A percentile compares a stretch with the other conserved stretches of the same genome.
These are phyloP conservation scores for Aspergillus puulaauensis DNA, from an alignment of 2,329 filamentous ascomycete species.

Conservation along the genomic window DNA sequence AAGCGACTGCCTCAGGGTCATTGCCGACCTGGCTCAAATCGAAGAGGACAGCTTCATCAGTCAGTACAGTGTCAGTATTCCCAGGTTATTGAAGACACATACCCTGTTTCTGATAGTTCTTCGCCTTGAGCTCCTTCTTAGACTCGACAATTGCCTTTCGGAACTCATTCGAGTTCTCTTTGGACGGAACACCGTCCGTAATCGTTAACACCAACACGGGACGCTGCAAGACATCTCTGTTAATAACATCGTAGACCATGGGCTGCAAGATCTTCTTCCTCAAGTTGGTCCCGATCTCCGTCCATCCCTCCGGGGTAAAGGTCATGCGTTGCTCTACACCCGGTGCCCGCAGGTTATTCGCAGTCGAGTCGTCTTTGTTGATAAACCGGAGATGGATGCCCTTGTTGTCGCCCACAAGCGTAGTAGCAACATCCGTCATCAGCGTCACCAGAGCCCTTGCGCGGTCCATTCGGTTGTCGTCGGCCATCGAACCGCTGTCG, in stretches of 20 bases:
- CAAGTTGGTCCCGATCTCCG: constrained; percentile 1
- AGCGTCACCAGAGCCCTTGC: background rate
- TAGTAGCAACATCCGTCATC: background rate
- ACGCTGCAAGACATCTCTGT: background rate
- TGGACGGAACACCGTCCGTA: background rate
- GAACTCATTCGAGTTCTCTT: background rate
- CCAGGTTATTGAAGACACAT: background rate
- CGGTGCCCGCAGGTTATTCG: background rate
- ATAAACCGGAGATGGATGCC: background rate
- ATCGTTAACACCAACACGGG: background rate
- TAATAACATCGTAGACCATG: background rate
- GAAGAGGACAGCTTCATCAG: background rate
- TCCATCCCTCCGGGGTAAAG: background rate
- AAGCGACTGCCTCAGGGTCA: background rate
- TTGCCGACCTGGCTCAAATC: background rate
- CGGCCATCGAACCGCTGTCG: constrained; percentile 1
- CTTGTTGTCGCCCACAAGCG: background rate
- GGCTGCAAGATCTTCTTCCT: background rate
- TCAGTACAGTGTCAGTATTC: background rate
- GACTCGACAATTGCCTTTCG: background rate
- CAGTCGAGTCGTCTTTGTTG: background rate
- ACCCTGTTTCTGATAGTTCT: background rate
- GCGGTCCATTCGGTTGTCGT: background rate
- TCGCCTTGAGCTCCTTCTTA: background rate
- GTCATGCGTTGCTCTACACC: background rate